Conservation (phyloP, 441 rosid species). For the Populus hybrid region DNA sequence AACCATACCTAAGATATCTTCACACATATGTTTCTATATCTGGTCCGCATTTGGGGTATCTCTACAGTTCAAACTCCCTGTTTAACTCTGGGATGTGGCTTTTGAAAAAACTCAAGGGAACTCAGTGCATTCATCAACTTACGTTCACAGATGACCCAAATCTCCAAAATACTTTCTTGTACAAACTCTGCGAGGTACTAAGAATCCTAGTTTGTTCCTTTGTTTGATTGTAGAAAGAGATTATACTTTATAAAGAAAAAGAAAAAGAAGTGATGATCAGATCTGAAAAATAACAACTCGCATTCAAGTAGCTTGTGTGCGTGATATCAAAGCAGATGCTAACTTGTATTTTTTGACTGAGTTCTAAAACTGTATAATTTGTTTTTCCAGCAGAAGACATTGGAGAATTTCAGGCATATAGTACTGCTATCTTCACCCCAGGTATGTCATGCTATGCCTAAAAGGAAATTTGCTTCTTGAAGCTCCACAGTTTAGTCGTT, state of each 20-base stretch:
- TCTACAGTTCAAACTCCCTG: conserved; percentile 89
- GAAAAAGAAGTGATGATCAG: not conserved
- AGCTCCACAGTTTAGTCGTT: not conserved
- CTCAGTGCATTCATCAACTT: conserved; percentile 94
- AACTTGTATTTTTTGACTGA: not conserved
- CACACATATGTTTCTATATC: conserved; percentile 73
- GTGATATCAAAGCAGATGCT: not conserved
- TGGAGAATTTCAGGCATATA: conserved; percentile 66
- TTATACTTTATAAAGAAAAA: not conserved
- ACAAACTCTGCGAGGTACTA: conserved; percentile 77
- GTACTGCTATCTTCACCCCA: conserved; percentile 83
- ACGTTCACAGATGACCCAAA: conserved; percentile 92
- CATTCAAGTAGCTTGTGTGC: not conserved
- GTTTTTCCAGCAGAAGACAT: conserved; percentile 74
- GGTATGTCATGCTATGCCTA: conserved; percentile 35
- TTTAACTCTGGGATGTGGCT: conserved; percentile 94
- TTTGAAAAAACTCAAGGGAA: conserved; percentile 80
- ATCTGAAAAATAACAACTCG: not conserved
- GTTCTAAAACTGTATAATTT: conserved; percentile 21
- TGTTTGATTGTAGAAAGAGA: not conserved
- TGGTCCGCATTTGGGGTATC: conserved; percentile 91
- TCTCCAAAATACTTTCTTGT: conserved; percentile 70
- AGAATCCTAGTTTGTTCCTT: not conserved
- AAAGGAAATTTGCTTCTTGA: not conserved
- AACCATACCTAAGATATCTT: too few species aligned